Percentiles rank a stretch among this genome's conserved stretches.
phyloP scores from a whole-genome alignment of 1,284 basidiomycete genomes.

The Macrocybe sp. region DNA sequence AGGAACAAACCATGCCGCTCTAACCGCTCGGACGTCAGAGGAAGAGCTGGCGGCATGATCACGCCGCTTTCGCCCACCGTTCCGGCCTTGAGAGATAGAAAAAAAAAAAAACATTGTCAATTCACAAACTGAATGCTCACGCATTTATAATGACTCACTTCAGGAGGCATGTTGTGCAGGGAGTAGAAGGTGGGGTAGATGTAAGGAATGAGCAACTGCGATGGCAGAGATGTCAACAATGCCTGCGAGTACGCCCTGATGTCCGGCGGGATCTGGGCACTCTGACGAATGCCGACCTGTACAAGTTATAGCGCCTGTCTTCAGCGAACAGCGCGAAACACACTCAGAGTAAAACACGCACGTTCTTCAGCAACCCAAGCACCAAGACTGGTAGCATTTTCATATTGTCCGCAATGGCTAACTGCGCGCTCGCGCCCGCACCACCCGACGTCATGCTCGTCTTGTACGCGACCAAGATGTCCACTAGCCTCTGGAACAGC shows the following conservation, averaged over 20 bases:
- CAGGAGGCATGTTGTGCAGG: slow-evolving; percentile 93
- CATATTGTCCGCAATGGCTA: slow-evolving; percentile 90
- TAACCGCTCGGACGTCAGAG: slow-evolving; percentile 89
- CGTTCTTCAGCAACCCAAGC: slow-evolving; percentile 92
- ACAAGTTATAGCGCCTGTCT: slow-evolving; percentile 1
- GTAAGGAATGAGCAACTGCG: slow-evolving; percentile 89
- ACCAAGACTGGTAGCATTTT: slow-evolving; percentile 90
- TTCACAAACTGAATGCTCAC: neutral
- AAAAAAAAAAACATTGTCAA: neutral
- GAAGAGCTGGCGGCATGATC: slow-evolving; percentile 82
- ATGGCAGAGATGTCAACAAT: slow-evolving; percentile 87
- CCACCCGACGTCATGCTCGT: slow-evolving; percentile 94
- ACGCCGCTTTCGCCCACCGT: slow-evolving; percentile 79
- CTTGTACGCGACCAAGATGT: slow-evolving; percentile 92
- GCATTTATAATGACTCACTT: slow-evolving; percentile 45
- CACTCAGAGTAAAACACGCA: slow-evolving; percentile 31
- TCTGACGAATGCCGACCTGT: slow-evolving; percentile 90
- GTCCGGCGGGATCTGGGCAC: slow-evolving; percentile 94
- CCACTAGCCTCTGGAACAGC: slow-evolving; percentile 87
- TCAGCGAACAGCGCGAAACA: neutral
- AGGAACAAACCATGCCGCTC: slow-evolving; percentile 95
- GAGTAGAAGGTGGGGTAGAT: slow-evolving; percentile 95
- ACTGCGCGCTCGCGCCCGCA: slow-evolving; percentile 89
- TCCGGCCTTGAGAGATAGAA: slow-evolving; percentile 48
- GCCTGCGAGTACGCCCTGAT: slow-evolving; percentile 94